These are phyloP conservation scores for Daldinia sp. DNA, from an alignment of 2,329 filamentous ascomycete species.

Conservation along the genomic window DNA sequence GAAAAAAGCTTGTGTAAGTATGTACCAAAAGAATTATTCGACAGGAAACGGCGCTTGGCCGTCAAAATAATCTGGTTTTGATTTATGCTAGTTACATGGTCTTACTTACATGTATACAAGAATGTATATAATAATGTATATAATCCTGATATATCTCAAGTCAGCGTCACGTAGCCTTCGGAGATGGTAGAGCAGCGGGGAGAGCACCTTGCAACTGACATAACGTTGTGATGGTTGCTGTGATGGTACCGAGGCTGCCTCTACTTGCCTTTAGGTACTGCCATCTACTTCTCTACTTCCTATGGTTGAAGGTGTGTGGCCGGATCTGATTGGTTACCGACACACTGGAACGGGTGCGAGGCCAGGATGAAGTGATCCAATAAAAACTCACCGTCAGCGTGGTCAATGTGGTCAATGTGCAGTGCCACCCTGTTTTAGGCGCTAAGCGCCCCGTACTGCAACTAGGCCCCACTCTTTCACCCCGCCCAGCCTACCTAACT, in stretches of 20 bases:
- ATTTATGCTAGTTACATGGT: conserved; percentile 7
- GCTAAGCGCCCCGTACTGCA: conserved; percentile 33
- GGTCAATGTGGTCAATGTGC: conserved; percentile 27
- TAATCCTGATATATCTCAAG: conserved; percentile 13
- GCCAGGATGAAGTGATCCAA: conserved; percentile 16
- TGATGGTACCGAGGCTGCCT: conserved; percentile 32
- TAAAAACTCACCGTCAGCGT: conserved; percentile 23
- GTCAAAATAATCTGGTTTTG: neutral
- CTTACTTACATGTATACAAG: conserved; percentile 9
- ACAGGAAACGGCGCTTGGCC: conserved; percentile 27
- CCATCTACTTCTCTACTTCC: no score
- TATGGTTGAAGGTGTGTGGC: conserved; percentile 25
- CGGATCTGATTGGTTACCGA: conserved; percentile 42
- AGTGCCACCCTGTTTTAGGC: conserved; percentile 31
- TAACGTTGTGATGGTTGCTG: conserved; percentile 8
- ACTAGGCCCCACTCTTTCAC: conserved; percentile 18
- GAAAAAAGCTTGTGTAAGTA: neutral
- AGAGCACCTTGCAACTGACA: neutral
- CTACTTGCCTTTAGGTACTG: no score
- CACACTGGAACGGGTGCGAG: conserved; percentile 33
- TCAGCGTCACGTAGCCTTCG: conserved; percentile 28
- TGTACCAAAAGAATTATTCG: no score
- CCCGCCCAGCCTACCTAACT: conserved; percentile 27
- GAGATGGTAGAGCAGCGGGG: neutral
- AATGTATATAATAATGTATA: no score